Evolutionary conservation across 2,329 filamentous ascomycete species (phyloP).

Genomic region (Colletotrichum acutatum): DNA sequence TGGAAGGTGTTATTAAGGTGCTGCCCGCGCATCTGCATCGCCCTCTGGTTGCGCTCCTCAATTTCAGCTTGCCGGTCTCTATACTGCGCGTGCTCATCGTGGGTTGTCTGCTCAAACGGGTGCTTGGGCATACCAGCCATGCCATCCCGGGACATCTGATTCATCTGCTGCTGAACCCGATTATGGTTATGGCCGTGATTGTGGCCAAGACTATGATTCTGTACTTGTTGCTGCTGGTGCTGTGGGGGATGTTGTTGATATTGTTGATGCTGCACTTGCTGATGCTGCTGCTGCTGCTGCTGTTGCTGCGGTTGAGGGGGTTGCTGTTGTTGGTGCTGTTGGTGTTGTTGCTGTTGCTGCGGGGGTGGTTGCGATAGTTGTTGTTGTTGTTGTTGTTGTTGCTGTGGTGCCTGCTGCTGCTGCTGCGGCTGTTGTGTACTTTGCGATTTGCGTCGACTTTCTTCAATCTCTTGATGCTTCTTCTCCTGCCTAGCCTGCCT

Average conservation of each 20-base stretch:
- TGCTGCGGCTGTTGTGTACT: conserved; percentile 42
- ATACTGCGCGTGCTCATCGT: conserved; percentile 37
- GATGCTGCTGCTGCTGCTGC: conserved; percentile 39
- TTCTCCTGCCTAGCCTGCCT: conserved; percentile 51
- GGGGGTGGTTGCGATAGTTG: conserved; percentile 38
- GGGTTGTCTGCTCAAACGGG: conserved; percentile 32
- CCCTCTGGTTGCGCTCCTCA: conserved; percentile 20
- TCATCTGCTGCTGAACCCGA: conserved; percentile 30
- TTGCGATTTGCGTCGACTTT: conserved; percentile 43
- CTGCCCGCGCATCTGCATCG: conserved; percentile 33
- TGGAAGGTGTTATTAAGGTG: conserved; percentile 32
- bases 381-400: conserved; percentile 37
- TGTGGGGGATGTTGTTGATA: conserved; percentile 28
- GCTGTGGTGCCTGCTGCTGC: conserved; percentile 10
- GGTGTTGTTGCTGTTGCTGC: conserved; percentile 37
- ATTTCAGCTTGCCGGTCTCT: conserved; percentile 30
- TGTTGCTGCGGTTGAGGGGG: conserved; percentile 24
- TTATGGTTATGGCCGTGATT: conserved; percentile 12
- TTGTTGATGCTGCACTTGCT: conserved; percentile 39
- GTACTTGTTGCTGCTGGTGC: conserved; percentile 21
- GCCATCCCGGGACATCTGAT: conserved; percentile 31
- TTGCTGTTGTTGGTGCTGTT: conserved; percentile 33
- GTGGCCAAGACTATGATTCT: conserved; percentile 22
- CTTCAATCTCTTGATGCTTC: conserved; percentile 51
- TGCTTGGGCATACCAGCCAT: conserved; percentile 33